Conservation (phyloP, 2,329 filamentous ascomycete species). For the Beauveria brongniartii region DNA sequence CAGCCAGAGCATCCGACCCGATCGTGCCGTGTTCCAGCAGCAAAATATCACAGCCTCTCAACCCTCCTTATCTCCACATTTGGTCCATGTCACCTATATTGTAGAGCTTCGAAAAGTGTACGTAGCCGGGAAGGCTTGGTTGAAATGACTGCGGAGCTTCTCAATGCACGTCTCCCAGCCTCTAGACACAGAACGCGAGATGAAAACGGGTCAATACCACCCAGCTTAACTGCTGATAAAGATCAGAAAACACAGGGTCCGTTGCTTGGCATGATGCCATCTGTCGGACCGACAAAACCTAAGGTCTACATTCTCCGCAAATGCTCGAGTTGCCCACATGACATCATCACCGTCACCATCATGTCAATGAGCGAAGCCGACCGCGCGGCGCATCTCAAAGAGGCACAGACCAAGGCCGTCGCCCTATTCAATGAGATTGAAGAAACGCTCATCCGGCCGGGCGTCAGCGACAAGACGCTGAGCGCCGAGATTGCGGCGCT, state of each 20-base stretch:
- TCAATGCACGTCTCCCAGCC: too few relatives aligned
- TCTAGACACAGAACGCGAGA: too few relatives aligned
- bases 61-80: not conserved
- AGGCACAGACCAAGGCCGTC: conserved; percentile 38
- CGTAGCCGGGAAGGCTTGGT: not conserved
- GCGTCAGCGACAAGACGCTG: conserved; percentile 38
- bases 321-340: not conserved
- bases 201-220: not conserved
- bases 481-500: conserved; percentile 37
- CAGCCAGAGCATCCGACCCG: not conserved
- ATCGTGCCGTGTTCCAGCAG: not conserved
- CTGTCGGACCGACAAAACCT: not conserved
- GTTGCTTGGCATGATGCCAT: not conserved
- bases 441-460: conserved; percentile 34
- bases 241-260: not conserved
- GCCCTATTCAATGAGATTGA: conserved; percentile 40
- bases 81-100: not conserved
- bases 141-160: too few relatives aligned
- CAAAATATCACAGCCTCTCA: too few relatives aligned
- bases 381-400: conserved; percentile 30
- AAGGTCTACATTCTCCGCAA: not conserved
- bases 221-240: not conserved
- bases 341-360: not conserved
- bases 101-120: not conserved
- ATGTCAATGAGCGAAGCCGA: conserved; percentile 10